phyloP scores from a whole-genome alignment of 2,329 filamentous ascomycete genomes.

The Pochonia chlamydosporia region DNA sequence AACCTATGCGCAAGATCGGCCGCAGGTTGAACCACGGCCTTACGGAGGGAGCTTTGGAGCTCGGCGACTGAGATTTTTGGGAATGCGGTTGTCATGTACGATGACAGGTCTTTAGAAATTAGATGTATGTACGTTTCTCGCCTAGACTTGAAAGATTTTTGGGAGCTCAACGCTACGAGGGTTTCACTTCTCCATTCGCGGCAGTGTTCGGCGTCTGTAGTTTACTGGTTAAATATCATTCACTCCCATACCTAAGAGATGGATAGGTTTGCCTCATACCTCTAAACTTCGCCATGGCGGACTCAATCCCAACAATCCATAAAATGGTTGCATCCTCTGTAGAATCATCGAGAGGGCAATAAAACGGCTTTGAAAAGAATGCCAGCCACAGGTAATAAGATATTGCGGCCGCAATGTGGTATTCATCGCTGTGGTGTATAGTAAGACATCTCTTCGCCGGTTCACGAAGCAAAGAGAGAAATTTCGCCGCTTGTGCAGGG shows the following conservation, averaged over 20 bases:
- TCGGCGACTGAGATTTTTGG: constrained; percentile 21
- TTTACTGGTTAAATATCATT: constrained; percentile 6
- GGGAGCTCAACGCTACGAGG: constrained; percentile 25
- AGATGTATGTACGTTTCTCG: constrained; percentile 21
- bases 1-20: constrained; percentile 29
- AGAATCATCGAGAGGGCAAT: constrained; percentile 28
- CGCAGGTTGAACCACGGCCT: constrained; percentile 28
- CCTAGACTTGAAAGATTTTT: constrained; percentile 24
- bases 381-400: constrained; percentile 32
- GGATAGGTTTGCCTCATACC: constrained; percentile 9
- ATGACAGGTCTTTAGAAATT: constrained; percentile 27
- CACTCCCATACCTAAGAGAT: too few species aligned
- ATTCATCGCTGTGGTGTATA: constrained; percentile 26
- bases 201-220: constrained; percentile 25
- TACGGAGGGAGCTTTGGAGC: constrained; percentile 25
- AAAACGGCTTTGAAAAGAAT: constrained; percentile 30
- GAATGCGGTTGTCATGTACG: constrained; percentile 23
- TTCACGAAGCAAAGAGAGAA: constrained; percentile 28
- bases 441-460: constrained; percentile 26
- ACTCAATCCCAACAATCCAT: constrained; percentile 29
- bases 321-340: constrained; percentile 21
- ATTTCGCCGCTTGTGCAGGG: constrained; percentile 21
- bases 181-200: constrained; percentile 33
- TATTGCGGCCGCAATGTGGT: constrained; percentile 28
- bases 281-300: constrained; percentile 22